phyloP scores from a whole-genome alignment of 202 grass and related monocot species.

The Setaria italica region DNA sequence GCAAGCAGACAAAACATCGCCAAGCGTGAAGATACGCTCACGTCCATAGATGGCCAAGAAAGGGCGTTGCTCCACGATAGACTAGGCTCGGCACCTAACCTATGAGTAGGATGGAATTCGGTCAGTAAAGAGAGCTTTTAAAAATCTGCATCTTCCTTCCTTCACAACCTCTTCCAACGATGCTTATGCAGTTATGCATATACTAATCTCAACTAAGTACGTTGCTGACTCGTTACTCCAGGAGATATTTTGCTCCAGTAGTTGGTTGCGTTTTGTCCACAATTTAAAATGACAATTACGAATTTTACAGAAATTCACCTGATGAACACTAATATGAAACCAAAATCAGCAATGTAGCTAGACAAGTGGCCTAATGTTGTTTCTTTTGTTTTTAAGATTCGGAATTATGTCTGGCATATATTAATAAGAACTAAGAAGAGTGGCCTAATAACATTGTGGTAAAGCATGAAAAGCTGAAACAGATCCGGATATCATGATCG shows the following conservation, averaged over 20 bases:
- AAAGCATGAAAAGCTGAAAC: background rate
- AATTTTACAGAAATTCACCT: background rate
- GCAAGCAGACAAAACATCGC: constrained; percentile 21
- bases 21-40: background rate
- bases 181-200: no score
- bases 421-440: no score
- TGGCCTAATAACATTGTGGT: background rate
- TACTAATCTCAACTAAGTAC: background rate
- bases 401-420: no score
- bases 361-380: no score
- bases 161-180: background rate
- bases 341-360: background rate
- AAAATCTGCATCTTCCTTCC: background rate
- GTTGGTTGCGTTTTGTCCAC: background rate
- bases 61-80: background rate
- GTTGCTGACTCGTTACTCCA: background rate
- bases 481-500: background rate
- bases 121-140: background rate
- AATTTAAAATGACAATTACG: background rate
- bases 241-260: background rate
- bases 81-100: background rate
- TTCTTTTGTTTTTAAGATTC: no score
- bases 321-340: background rate
- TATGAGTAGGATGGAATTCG: constrained; percentile 41
- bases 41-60: constrained; percentile 4